Evolutionary conservation across 345 rosid genomes (phyloP), one percentile per base, ranked within the genome.

Genomic region (Linum tenue): DNA sequence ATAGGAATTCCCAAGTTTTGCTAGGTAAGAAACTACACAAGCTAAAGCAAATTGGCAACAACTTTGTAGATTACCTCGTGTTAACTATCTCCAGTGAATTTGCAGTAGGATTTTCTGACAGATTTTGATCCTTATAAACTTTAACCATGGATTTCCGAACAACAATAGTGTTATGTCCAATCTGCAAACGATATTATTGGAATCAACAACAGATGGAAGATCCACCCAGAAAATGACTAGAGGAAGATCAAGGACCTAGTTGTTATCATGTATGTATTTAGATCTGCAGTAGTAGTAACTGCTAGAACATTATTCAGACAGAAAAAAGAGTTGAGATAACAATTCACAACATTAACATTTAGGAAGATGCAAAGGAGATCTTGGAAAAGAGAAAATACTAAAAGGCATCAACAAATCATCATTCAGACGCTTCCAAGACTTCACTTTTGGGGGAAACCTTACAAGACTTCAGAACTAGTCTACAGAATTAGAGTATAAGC

Each of bases 91-190:
- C 98, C 12, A 92, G 3, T 10, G 98, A 65, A 58, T 79, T 72
- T 15, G 41, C 60, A 2, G 87, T 75, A 65, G 42, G 64, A 42
- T 53, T 15, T 59, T 70, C 62, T 58, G 77, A 58, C 40, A 72
- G 56, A 22, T 63, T 4, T 40, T 58, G 55, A 80, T 83, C 89
- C 37, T 68, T 48, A 3, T 69, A 2, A 59, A 86, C 96, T 74
- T 89, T 92, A 57, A 83, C 72, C 98, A 89, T 92, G 39, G 95
- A 86, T 0, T 44, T 79, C 48, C 92, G 80, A 60, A 89, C 75
- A 14, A 74, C 73, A 60, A 92, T 79, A 22, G 87, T 87, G 64
- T 37, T 70, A 37, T 61, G 43, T 9, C 64, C 78, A 57, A 89
- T 80, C 95, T 89, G 50, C 69, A 69, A 76, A 56, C 69, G 39